A percentile compares a stretch with the other conserved stretches of the same genome.
These are phyloP conservation scores for Diversispora eburnea DNA, from an alignment of 192 early-diverging fungal species.

Conservation along the genomic window DNA sequence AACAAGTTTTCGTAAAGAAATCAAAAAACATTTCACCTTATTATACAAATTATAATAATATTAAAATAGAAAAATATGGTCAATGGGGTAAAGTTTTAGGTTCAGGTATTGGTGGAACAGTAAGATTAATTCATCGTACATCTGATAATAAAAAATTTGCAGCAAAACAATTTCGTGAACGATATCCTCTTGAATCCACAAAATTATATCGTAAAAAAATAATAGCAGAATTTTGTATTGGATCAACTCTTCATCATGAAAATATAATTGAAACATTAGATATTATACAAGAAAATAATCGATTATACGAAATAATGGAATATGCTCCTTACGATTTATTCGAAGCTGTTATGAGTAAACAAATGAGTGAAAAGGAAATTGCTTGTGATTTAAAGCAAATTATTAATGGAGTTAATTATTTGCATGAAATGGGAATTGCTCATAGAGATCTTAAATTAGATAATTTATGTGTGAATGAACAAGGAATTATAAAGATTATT, in stretches of 20 bases:
- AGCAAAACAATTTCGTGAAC: constrained; percentile 77
- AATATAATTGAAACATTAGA: constrained; percentile 78
- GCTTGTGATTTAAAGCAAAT: constrained; percentile 88
- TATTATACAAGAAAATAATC: constrained; percentile 64
- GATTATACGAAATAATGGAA: constrained; percentile 82
- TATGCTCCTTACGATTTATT: constrained; percentile 90
- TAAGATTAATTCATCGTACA: constrained; percentile 59
- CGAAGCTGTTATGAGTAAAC: constrained; percentile 68
- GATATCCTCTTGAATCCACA: constrained; percentile 60
- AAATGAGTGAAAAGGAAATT: constrained; percentile 73
- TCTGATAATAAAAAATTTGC: constrained; percentile 67
- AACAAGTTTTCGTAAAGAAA: not conserved
- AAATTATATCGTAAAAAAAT: constrained; percentile 79
- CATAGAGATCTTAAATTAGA: constrained; percentile 92
- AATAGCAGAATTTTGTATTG: constrained; percentile 80
- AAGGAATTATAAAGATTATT: constrained; percentile 84
- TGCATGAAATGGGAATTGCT: constrained; percentile 88
- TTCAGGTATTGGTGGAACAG: constrained; percentile 67
- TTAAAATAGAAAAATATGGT: constrained; percentile 51
- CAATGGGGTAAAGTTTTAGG: constrained; percentile 62
- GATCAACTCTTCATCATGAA: constrained; percentile 68
- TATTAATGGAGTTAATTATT: constrained; percentile 74
- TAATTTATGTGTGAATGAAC: constrained; percentile 76
- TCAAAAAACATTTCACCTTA: not conserved
- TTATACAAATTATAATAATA: not conserved